phyloP scores from a whole-genome alignment of 2,329 filamentous ascomycete species.

The Exophiala sp. region DNA sequence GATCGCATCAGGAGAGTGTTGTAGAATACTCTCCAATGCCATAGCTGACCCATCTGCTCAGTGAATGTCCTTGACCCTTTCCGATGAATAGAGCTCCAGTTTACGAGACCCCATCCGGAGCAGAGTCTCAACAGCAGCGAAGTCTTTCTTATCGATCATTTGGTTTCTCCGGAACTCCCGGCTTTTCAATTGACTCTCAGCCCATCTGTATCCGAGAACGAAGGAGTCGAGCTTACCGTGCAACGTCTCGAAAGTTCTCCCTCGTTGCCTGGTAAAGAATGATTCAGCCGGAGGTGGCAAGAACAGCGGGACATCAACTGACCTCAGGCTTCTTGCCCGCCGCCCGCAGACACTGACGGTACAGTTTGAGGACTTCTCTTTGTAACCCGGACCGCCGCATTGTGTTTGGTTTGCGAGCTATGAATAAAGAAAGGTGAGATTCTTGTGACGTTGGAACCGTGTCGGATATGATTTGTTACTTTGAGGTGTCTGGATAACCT shows the following conservation, averaged over 20 bases:
- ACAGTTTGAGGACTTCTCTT: slow-evolving; percentile 77
- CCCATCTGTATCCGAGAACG: too few species aligned
- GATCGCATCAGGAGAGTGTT: not conserved
- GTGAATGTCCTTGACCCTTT: slow-evolving; percentile 69
- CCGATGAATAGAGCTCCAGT: slow-evolving; percentile 72
- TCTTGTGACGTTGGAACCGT: too few species aligned
- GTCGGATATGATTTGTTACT: too few species aligned
- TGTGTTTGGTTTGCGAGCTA: too few species aligned
- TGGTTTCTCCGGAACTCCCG: slow-evolving; percentile 69
- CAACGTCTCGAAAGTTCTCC: slow-evolving; percentile 39
- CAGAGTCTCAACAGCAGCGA: slow-evolving; percentile 76
- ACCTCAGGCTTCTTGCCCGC: slow-evolving; percentile 74
- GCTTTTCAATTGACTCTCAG: too few species aligned
- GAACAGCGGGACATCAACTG: slow-evolving; percentile 29
- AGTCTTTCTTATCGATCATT: slow-evolving; percentile 74
- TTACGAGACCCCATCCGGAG: slow-evolving; percentile 75
- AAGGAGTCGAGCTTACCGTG: slow-evolving; percentile 34
- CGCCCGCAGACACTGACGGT: slow-evolving; percentile 77
- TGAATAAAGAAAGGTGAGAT: too few species aligned
- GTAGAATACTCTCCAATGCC: not conserved
- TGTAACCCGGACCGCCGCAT: slow-evolving; percentile 76
- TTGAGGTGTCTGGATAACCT: too few species aligned
- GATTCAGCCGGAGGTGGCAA: slow-evolving; percentile 1
- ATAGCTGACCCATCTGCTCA: slow-evolving; percentile 22
- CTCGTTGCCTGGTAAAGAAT: slow-evolving; percentile 12